Conservation (phyloP, 208 protist species). For the Strigomonas culicis region DNA sequence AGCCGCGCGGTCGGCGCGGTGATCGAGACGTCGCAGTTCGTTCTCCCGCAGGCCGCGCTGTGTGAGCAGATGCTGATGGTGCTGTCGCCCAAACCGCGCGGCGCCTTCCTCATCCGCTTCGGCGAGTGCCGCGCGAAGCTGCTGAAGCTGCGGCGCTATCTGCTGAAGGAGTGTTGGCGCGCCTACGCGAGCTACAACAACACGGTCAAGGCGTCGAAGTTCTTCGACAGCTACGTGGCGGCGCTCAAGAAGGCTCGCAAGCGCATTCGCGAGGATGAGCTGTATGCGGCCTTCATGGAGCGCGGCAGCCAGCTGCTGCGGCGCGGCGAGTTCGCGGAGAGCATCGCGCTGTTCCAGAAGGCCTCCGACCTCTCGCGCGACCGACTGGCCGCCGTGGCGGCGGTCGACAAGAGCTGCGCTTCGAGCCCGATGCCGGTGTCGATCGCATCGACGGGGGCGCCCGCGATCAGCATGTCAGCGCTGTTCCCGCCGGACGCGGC, state of each 20-base stretch:
- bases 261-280: constrained; percentile 30
- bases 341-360: constrained; percentile 41
- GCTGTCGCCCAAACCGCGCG: constrained; percentile 32
- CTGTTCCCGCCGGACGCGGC: not conserved
- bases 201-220: constrained; percentile 35
- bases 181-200: constrained; percentile 60
- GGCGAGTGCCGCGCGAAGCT: constrained; percentile 49
- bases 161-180: constrained; percentile 61
- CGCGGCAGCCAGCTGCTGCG: constrained; percentile 74
- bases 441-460: not conserved
- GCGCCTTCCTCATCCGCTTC: constrained; percentile 61
- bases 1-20: constrained; percentile 55
- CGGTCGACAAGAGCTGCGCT: not conserved
- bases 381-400: constrained; percentile 22
- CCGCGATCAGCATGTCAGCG: not conserved
- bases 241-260: constrained; percentile 38
- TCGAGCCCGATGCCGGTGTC: not conserved
- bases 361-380: constrained; percentile 61
- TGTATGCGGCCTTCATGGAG: constrained; percentile 72
- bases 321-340: constrained; percentile 37
- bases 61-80: constrained; percentile 77
- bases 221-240: constrained; percentile 67
- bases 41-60: constrained; percentile 60
- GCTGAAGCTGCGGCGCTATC: constrained; percentile 43
- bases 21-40: constrained; percentile 75